phyloP scores from a whole-genome alignment of 2,329 filamentous ascomycete genomes.

The Venturia asperata region DNA sequence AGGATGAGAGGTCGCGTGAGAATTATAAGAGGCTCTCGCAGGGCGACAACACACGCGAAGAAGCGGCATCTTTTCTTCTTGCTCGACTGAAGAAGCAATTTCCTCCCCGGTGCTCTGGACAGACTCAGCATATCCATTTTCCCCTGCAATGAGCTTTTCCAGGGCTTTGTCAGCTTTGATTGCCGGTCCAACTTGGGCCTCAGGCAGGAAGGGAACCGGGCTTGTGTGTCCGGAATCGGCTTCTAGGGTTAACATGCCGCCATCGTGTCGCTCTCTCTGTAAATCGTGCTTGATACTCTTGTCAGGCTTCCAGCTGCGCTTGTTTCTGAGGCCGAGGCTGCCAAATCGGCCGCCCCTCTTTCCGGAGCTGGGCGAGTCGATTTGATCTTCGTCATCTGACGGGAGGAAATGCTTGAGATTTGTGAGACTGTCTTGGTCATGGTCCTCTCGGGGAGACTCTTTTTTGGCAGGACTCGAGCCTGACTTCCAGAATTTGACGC shows the following conservation, averaged over 20 bases:
- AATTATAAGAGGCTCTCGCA: background rate
- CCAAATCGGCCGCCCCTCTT: background rate
- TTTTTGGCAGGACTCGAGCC: background rate
- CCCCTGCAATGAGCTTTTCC: background rate
- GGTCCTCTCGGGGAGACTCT: background rate
- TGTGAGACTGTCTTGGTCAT: background rate
- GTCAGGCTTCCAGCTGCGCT: background rate
- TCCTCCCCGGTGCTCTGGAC: background rate
- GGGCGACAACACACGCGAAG: background rate
- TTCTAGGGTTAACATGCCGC: background rate
- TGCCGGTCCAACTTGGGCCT: background rate
- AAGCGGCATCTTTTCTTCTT: background rate
- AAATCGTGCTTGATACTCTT: background rate
- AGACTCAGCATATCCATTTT: background rate
- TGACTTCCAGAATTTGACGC: background rate
- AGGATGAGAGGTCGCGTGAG: background rate
- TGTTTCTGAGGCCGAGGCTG: background rate
- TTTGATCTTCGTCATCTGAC: background rate
- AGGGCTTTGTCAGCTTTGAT: background rate
- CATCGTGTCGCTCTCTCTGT: background rate
- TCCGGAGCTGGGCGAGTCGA: background rate
- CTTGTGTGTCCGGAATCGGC: background rate
- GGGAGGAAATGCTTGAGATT: background rate
- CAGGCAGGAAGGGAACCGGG: background rate
- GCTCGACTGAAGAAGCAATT: background rate